phyloP scores from a whole-genome alignment of 2,329 filamentous ascomycete genomes.

The Fusarium longipes region DNA sequence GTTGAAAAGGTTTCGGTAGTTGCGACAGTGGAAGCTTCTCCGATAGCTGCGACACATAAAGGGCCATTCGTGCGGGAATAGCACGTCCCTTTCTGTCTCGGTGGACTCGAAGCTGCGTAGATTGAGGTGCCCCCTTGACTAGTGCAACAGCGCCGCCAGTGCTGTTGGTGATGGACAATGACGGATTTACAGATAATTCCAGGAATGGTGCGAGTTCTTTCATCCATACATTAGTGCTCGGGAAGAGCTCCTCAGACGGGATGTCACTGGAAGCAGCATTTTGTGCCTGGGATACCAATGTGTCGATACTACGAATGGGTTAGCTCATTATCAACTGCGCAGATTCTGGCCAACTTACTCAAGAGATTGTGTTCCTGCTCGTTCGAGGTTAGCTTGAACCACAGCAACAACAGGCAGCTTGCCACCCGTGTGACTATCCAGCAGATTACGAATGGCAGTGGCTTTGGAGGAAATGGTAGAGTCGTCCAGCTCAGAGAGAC shows the following conservation, averaged over 20 bases:
- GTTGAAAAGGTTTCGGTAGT: slow-evolving; percentile 56
- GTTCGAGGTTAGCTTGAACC: slow-evolving; percentile 66
- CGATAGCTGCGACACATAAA: slow-evolving; percentile 74
- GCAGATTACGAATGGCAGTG: slow-evolving; percentile 55
- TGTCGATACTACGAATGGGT: slow-evolving; percentile 58
- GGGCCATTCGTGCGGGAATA: slow-evolving; percentile 77
- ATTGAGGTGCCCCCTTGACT: slow-evolving; percentile 52
- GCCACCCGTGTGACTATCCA: slow-evolving; percentile 58
- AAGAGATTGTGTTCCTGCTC: slow-evolving; percentile 60
- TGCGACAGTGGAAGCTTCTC: slow-evolving; percentile 53
- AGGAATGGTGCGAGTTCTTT: slow-evolving; percentile 68
- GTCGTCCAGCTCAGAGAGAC: slow-evolving; percentile 63
- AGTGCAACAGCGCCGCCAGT: slow-evolving; percentile 78
- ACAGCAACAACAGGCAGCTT: slow-evolving; percentile 61
- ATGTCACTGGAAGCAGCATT: slow-evolving; percentile 48
- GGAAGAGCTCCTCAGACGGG: slow-evolving; percentile 65
- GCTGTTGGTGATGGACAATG: slow-evolving; percentile 78
- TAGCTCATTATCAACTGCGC: background rate
- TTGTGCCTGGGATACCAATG: slow-evolving; percentile 61
- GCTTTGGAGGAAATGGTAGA: slow-evolving; percentile 55
- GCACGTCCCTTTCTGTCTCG: slow-evolving; percentile 78
- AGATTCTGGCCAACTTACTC: slow-evolving; percentile 53
- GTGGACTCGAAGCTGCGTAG: slow-evolving; percentile 50
- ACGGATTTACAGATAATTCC: slow-evolving; percentile 63
- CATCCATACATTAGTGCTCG: slow-evolving; percentile 73